Evolutionary conservation across 2,329 filamentous ascomycete species (phyloP), one percentile per base, ranked within the genome.

Genomic region (Laburnicola sp.): DNA sequence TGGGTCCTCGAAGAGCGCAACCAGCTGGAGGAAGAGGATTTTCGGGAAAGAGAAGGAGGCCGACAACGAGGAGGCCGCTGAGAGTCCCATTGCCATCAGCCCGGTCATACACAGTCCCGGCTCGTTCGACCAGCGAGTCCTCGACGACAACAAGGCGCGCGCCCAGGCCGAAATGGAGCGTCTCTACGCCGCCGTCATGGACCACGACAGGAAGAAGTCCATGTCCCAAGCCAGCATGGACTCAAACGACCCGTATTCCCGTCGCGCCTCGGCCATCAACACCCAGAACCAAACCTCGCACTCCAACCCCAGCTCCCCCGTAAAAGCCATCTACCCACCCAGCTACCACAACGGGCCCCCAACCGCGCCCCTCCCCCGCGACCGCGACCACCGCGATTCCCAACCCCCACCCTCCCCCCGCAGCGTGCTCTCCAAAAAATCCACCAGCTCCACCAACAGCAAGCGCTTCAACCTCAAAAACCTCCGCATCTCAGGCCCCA

Each of bases 181-280:
- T 63, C 85, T 97, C 70, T 97, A 97, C 75, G 91, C 86, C 55
- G 88, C 91, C 60, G 92, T 96, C 57, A 88, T 96, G 86, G 90
- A 91, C 71, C 89, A 96, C 63, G 92, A 97, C 58, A 80, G 79
- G 39, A 75, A 77, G 56, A 80, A 77, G 53, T 63, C 66, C 25
- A 64, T 63, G 27, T 63, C 67, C n/a, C 62, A 64, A 35, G 54
- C 61, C 44, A 68, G 63, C 48, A 55, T 54, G 46, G 49, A 48
- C 23, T 40, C 39, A 26, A 62, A 68, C 32, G 61, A 65, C 22
- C 44, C 59, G 26, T 46, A 50, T 42, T 21, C 41, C 36, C 47
- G 54, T n/a, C 41, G 58, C 7, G 62, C 69, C 8, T 65, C 63
- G 0, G 58, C 58, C n/a, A 70, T 74, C 53, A 69, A 65, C 50